Evolutionary conservation across 2,329 filamentous ascomycete species (phyloP), one percentile per base, ranked within the genome.

Genomic region (Colletotrichum zoysiae): DNA sequence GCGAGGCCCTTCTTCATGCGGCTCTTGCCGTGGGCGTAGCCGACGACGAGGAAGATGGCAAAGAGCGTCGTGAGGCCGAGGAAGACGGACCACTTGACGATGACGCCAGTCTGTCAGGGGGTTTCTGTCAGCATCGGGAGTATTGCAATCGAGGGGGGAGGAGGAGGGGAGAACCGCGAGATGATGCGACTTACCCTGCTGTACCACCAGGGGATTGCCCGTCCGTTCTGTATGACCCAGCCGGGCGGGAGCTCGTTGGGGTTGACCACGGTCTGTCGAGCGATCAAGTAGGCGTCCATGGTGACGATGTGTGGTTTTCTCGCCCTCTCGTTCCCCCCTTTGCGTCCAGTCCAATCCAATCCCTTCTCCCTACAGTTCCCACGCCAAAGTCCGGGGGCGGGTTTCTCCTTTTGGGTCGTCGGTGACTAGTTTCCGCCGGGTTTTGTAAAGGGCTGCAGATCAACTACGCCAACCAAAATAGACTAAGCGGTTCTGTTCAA

Each of bases 61-160:
- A 93, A 81, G 71, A 90, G 67, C 67, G 86, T 70, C 76, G 93
- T 84, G 74, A 95, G 79, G 73, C 84, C 82, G 72, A 88, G 87
- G 77, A 95, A 89, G 71, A 95, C 82, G 58, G 87, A 85, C 89
- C 92, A 95, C 81, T 93, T 93, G 76, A 94, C 84, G 70, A 91
- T 90, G 67, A 87, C 81, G 68, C 89, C 91, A 46, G 86, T 87
- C 90, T 92, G 72, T 20, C 38, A 5, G 20, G 40, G 18, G 30
- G 30, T 30, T 30, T 56, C 65, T 75, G 73, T 76, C 55, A 40
- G 42, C 46, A 38, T 2, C 3, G 23, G 38, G 5, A 48, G 20
- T 8, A 30, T 51, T n/a, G 14, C 9, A 20, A 44, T 44, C 42
- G 48, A 46, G 2, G 20, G 9, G 42, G 11, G 14, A 70, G 61